Evolutionary conservation across 495 filamentous ascomycete genomes (phyloP), one percentile per base, ranked within the genome.

Genomic region (Chaetomium cochliodes): DNA sequence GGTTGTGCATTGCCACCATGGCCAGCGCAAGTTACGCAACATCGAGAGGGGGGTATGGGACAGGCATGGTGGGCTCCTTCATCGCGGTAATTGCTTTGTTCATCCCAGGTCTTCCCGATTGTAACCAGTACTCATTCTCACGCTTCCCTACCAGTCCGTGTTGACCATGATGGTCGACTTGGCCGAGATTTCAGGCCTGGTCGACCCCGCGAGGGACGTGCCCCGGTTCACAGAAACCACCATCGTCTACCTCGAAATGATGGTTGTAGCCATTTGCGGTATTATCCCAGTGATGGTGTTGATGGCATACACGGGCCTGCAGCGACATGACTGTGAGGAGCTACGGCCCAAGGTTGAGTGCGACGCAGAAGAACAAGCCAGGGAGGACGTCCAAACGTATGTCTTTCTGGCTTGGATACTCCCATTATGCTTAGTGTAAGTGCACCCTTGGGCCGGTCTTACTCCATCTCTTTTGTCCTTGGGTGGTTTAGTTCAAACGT

Each of bases 171-270:
- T 55, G 28, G 18, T 55, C 16, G 52, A 55, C 30, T 28, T 55
- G 1, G 13, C 30, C 16, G 52, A 55, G 28, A 37, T 55, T 28
- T 33, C 52, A 6, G 52, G 20, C 26, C 52, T 55, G 30, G 22
- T 25, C 52, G 52, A 55, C 52, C 30, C 52, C 5, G 30, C 52
- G 30, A 55, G 52, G 33, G 26, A 33, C 30, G 52, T 55, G 16
- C 52, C 15, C 52, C 52, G 52, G 8, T 20, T 23, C 52, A 30
- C 9, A 18, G 52, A 37, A 9, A 12, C 5, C 26, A 8, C 52
- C 30, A 55, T 55, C 20, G 18, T 55, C 28, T 55, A 37, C 30
- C 52, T 55, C 15, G 52, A 55, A 25, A 6, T 55, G 52, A 28
- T 55, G 13, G 16, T 18, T 28, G 18, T 37, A 11, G 30, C 30